Evolutionary conservation across 176 grass and related monocot genomes (phyloP).

Genomic region (Metroxylon sagu): DNA sequence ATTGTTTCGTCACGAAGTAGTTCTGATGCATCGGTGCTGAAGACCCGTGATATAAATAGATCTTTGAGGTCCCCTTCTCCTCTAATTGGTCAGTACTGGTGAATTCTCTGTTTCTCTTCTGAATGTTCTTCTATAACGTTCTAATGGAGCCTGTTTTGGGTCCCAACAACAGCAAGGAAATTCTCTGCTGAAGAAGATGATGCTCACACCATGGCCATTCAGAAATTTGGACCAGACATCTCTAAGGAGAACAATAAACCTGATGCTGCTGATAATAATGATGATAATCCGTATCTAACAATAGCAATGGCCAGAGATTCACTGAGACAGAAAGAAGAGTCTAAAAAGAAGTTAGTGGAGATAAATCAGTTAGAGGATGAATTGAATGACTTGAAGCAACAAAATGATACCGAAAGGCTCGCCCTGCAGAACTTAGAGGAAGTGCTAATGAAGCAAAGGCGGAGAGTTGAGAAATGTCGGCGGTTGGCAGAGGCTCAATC

Average conservation of each 20-base stretch:
- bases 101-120: not conserved
- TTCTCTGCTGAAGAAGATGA: conserved; percentile 43
- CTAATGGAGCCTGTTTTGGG: not conserved
- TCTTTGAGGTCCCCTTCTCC: conserved; percentile 50
- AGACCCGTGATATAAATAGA: conserved; percentile 56
- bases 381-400: conserved; percentile 41
- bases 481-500: conserved; percentile 82
- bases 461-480: conserved; percentile 59
- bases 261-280: conserved; percentile 30
- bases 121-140: not conserved
- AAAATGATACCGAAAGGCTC: conserved; percentile 50
- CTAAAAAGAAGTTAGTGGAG: conserved; percentile 76
- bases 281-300: conserved; percentile 60
- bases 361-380: conserved; percentile 58
- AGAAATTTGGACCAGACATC: conserved; percentile 24
- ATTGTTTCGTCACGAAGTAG: conserved; percentile 40
- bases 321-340: conserved; percentile 59
- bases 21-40: conserved; percentile 57
- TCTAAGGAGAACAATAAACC: conserved; percentile 70
- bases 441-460: conserved; percentile 51
- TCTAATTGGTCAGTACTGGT: conserved; percentile 38
- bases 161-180: conserved; percentile 47
- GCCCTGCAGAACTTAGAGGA: conserved; percentile 70
- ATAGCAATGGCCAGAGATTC: conserved; percentile 92
- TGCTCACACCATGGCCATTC: not conserved